Evolutionary conservation across 495 filamentous ascomycete genomes (phyloP), one percentile per base, ranked within the genome.

Genomic region (Daldinia caldariorum): DNA sequence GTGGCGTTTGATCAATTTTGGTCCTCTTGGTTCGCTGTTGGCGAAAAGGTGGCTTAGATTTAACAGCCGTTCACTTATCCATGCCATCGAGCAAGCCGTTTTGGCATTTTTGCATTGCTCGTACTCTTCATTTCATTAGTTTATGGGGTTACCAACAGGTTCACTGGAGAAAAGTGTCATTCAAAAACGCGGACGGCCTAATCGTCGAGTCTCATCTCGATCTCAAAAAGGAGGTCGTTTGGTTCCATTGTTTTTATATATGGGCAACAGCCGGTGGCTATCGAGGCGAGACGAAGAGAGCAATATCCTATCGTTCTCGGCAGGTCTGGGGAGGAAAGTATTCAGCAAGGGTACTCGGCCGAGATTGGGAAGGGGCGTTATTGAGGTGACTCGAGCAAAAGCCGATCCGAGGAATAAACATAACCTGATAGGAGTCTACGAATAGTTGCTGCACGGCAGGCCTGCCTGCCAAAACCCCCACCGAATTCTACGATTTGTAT

Each of bases 61-160:
- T 66, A 29, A 39, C 39, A 47, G 54, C 61, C 50, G 45, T 53
- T 66, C 50, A 58, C 60, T 49, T 69, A 58, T 55, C 59, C 45
- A 65, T 43, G 56, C 22, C 70, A 68, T 69, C 65, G 70, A 62
- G 65, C 53, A 58, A 56, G 35, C 64, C 61, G 54, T 57, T 58
- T 68, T 31, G 38, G 58, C 53, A 49, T 34, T 29, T 54, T 55
- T 62, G 37, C 20, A 49, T 58, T 50, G 65, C 70, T 63, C 61
- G 65, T 66, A 68, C 70, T 55, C 51, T 61, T 66, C 65, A n/a
- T 72, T 72, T 72, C 70, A 66, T 72, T 72, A 69, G 57, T 68
- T 61, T 58, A 3, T 50, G 31, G 64, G 65, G 58, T 35, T 63
- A 29, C 47, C 54, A 59, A 39, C 47, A 31, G 64, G 56, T 67